Evolutionary conservation across 257 asterid genomes (phyloP), one percentile per base, ranked within the genome.

Genomic region (Nicotiana paniculata): DNA sequence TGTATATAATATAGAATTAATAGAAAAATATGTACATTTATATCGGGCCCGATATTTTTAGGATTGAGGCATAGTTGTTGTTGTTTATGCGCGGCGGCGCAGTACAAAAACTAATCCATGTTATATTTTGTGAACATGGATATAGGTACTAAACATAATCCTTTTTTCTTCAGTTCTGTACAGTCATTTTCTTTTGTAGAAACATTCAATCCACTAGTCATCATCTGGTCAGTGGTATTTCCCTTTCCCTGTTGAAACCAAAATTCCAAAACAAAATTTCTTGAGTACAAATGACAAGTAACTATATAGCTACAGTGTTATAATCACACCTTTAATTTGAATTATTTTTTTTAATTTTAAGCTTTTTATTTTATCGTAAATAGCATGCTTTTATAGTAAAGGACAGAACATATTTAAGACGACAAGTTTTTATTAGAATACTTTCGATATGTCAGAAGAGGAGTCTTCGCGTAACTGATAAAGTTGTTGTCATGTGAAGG

Each of bases 101-200:
- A 58, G 1, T 35, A 4, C 32, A 18, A 13, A 81, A 57, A 57
- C 21, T 67, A 81, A 64, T 66, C 79, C 30, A 77, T 39, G 58
- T 32, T 39, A 54, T 75, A 84, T 63, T 83, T 80, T n/a, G 77
- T 76, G 51, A 81, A 65, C 63, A 48, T 61, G 72, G 80, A 85
- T 30, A 66, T 63, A 77, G 80, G 79, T 43, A 81, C 84, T 84
- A 88, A 84, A 82, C 90, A 87, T 54, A 83, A 39, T 46, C 89
- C 88, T 58, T 77, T 89, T 75, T 85, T 88, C 86, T 87, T 85
- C 86, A 89, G 39, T 51, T 90, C 90, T 54, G 84, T 74, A 58
- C 11, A 28, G 61, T 84, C 74, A 64, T 46, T 77, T 55, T 85
- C 82, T 51, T 83, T 86, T 48, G 86, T 84, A 37, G 62, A 85